phyloP scores from a whole-genome alignment of 148 eudicot species.

The Camellia lanceoleosa region DNA sequence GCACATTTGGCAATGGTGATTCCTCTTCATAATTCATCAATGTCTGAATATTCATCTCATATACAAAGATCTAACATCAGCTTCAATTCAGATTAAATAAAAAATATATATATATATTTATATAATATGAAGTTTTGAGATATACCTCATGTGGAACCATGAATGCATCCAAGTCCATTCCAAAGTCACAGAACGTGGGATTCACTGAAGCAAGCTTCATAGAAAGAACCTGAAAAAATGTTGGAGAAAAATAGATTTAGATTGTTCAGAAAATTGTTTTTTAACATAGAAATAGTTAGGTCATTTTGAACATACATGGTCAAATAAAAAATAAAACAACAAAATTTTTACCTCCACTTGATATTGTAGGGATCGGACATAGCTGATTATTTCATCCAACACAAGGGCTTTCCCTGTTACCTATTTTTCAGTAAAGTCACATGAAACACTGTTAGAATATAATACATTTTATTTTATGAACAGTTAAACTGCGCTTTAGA shows the following conservation, averaged over 20 bases:
- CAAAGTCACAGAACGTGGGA: slow-evolving; percentile 58
- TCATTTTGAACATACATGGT: not conserved
- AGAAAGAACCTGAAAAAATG: slow-evolving; percentile 59
- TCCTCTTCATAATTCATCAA: slow-evolving; percentile 6
- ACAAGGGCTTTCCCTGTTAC: slow-evolving; percentile 88
- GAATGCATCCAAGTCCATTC: slow-evolving; percentile 50
- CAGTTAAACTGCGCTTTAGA: too few species aligned
- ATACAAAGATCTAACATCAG: slow-evolving; percentile 10
- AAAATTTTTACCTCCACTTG: slow-evolving; percentile 62
- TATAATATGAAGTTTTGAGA: not conserved
- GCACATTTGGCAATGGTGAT: slow-evolving; percentile 22
- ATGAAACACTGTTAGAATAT: slow-evolving; percentile 19
- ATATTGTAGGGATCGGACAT: slow-evolving; percentile 77
- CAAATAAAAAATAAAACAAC: too few species aligned
- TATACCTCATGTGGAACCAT: slow-evolving; percentile 43
- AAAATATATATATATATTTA: not conserved
- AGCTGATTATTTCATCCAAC: slow-evolving; percentile 86
- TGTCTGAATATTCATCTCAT: not conserved
- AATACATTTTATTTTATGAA: too few species aligned
- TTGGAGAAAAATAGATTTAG: not conserved
- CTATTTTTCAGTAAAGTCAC: slow-evolving; percentile 36
- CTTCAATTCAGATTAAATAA: not conserved
- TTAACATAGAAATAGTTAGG: not conserved
- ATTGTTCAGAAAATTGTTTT: not conserved
- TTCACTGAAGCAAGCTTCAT: slow-evolving; percentile 68